Evolutionary conservation across 805 yeast species (phyloP), one percentile per base, ranked within the genome.

Genomic region (Candida easanensis): DNA sequence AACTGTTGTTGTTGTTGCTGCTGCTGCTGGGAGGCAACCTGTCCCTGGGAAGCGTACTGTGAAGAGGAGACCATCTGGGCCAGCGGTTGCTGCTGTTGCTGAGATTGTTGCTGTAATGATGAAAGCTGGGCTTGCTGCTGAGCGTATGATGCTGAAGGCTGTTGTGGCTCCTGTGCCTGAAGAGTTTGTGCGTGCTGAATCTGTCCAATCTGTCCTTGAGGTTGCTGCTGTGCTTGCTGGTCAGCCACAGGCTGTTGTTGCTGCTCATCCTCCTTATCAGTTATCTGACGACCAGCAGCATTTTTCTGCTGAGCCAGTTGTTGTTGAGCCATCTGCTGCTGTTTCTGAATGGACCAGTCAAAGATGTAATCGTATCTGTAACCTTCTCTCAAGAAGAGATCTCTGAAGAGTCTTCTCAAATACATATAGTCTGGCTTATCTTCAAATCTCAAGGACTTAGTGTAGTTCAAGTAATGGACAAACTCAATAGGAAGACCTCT

Each of bases 391-490:
- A 87, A 73, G 62, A 88, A 88, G 56, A 93, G 73, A 61, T 90
- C 97, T 59, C 97, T 80, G 68, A 91, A 85, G 45, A 91, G 73
- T 63, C 88, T 84, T 59, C 97, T 84, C 64, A 91, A 74, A 62
- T 84, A 91, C 36, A 81, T 76, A 65, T 93, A 91, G 67, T 91
- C 98, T 10, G 99, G 99, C 63, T 88, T 88, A 65, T 93, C 98
- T 59, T 91, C 98, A 59, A 93, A 91, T 51, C 96, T 77, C 57
- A 91, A 77, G 46, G 93, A 84, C 57, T 93, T 86, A 46, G 93
- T 85, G 64, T 93, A 93, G 56, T 82, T 80, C 74, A 91, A 75
- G 64, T 90, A 91, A 56, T 85, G 58, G 51, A 84, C 80, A 64
- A 91, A 91, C 68, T 91, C 97, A 39, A 76, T 74, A 17, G 99